Evolutionary conservation across 1,284 basidiomycete species (phyloP).

Genomic region (Malassezia japonica): DNA sequence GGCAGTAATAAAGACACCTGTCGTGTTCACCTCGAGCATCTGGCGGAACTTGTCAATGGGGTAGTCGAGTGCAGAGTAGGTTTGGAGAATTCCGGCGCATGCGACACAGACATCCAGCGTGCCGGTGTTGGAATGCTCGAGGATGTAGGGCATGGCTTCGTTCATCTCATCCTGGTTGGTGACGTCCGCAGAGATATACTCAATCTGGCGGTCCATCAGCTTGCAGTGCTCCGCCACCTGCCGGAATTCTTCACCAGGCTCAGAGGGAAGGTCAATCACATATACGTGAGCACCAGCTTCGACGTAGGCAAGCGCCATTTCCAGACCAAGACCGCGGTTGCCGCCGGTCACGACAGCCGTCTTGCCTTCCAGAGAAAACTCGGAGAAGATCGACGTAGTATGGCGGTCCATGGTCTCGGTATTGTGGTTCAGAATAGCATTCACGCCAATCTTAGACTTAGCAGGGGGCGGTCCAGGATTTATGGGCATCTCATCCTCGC

Average conservation of each 20-base stretch:
- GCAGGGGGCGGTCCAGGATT: conserved; percentile 43
- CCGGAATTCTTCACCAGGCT: conserved; percentile 62
- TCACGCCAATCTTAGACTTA: conserved; percentile 43
- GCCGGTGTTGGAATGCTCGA: conserved; percentile 47
- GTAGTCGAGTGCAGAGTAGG: conserved; percentile 60
- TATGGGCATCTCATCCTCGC: conserved; percentile 7
- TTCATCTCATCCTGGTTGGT: conserved; percentile 55
- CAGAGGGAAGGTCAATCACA: conserved; percentile 62
- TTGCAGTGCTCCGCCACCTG: conserved; percentile 48
- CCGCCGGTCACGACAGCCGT: conserved; percentile 58
- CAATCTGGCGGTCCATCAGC: conserved; percentile 59
- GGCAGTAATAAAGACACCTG: conserved; percentile 66
- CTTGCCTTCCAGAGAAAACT: conserved; percentile 64
- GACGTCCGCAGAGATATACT: conserved; percentile 48
- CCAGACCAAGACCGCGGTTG: conserved; percentile 70
- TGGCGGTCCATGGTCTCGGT: conserved; percentile 34
- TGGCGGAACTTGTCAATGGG: conserved; percentile 62
- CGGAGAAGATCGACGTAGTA: conserved; percentile 55
- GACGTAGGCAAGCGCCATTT: conserved; percentile 65
- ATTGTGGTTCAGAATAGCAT: conserved; percentile 39
- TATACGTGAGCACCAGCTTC: conserved; percentile 71
- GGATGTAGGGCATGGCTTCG: conserved; percentile 44
- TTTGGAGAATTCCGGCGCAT: conserved; percentile 65
- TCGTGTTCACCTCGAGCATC: conserved; percentile 61
- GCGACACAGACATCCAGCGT: conserved; percentile 66